These are phyloP conservation scores for Phanerochaete sordida DNA, from an alignment of 768 basidiomycete species.

Conservation along the genomic window DNA sequence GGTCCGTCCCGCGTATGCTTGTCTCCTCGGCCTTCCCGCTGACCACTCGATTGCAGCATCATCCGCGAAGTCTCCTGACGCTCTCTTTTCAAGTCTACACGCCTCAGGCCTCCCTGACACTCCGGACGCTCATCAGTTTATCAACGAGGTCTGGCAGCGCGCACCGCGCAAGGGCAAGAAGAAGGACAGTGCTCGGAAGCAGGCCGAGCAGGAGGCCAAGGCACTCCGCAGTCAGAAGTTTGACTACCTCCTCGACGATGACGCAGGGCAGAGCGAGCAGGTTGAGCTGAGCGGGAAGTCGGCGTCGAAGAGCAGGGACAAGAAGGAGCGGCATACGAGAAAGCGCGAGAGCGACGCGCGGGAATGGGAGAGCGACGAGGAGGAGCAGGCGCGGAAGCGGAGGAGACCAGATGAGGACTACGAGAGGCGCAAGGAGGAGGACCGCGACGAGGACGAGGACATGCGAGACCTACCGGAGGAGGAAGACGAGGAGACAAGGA, in stretches of 20 bases:
- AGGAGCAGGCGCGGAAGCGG: slow-evolving; percentile 70
- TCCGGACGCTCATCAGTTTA: slow-evolving; percentile 76
- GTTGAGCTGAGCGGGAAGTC: slow-evolving; percentile 31
- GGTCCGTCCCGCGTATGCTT: slow-evolving; percentile 38
- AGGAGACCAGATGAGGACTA: slow-evolving; percentile 46
- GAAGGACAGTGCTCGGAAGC: slow-evolving; percentile 49
- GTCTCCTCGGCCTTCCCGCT: not conserved
- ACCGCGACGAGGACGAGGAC: slow-evolving; percentile 40
- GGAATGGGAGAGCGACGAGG: slow-evolving; percentile 92
- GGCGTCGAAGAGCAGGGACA: slow-evolving; percentile 41
- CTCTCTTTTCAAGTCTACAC: slow-evolving; percentile 72
- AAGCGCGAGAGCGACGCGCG: slow-evolving; percentile 80
- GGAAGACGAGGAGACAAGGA: slow-evolving; percentile 71
- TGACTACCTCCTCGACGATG: slow-evolving; percentile 81
- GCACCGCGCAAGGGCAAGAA: slow-evolving; percentile 81
- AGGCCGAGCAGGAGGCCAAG: slow-evolving; percentile 74
- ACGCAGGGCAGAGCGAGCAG: slow-evolving; percentile 40
- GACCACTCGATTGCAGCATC: slow-evolving; percentile 49
- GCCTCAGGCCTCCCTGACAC: slow-evolving; percentile 79
- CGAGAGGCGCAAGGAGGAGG: slow-evolving; percentile 24
- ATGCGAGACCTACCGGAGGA: slow-evolving; percentile 15
- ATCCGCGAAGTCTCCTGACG: slow-evolving; percentile 76
- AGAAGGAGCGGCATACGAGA: slow-evolving; percentile 60
- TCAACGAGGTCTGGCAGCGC: slow-evolving; percentile 68
- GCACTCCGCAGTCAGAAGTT: slow-evolving; percentile 70